Evolutionary conservation across 1,284 basidiomycete species (phyloP).

Genomic region (Meripilus lineatus): DNA sequence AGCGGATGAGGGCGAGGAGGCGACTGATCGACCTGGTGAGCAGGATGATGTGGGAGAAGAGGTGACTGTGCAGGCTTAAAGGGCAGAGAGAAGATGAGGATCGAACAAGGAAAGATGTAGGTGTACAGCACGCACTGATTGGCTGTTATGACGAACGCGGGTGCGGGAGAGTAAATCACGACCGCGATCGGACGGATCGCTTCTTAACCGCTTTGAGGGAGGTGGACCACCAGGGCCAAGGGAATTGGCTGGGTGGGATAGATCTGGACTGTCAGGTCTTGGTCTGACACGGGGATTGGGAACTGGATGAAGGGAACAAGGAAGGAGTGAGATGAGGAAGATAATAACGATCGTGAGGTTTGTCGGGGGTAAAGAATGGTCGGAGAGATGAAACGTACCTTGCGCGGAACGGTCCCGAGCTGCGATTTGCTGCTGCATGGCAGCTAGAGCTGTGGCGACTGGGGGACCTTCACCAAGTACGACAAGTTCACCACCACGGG

Average conservation of each 20-base stretch:
- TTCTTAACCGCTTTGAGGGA: constrained; percentile 41
- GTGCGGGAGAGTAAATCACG: constrained; percentile 17
- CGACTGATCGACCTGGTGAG: constrained; percentile 20
- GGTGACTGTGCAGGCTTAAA: constrained; percentile 22
- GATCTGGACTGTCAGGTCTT: constrained; percentile 38
- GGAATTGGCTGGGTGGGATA: constrained; percentile 25
- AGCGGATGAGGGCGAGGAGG: constrained; percentile 13
- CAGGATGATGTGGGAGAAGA: constrained; percentile 15
- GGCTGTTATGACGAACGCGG: constrained; percentile 15
- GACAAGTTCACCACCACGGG: constrained; percentile 36
- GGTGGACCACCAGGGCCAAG: constrained; percentile 33
- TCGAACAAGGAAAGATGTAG: background rate
- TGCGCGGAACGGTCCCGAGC: background rate
- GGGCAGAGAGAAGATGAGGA: background rate
- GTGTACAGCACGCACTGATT: constrained; percentile 21
- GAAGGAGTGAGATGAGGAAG: no score
- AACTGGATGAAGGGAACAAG: constrained; percentile 3
- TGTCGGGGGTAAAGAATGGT: constrained; percentile 1
- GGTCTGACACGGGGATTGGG: constrained; percentile 30
- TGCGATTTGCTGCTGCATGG: constrained; percentile 1
- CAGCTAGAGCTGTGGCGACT: constrained; percentile 6
- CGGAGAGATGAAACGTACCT: constrained; percentile 3
- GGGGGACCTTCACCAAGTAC: constrained; percentile 23
- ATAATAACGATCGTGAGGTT: no score
- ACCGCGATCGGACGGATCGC: constrained; percentile 25